Conservation (phyloP, 768 basidiomycete genomes). For the Panaeolus cyanescens region DNA sequence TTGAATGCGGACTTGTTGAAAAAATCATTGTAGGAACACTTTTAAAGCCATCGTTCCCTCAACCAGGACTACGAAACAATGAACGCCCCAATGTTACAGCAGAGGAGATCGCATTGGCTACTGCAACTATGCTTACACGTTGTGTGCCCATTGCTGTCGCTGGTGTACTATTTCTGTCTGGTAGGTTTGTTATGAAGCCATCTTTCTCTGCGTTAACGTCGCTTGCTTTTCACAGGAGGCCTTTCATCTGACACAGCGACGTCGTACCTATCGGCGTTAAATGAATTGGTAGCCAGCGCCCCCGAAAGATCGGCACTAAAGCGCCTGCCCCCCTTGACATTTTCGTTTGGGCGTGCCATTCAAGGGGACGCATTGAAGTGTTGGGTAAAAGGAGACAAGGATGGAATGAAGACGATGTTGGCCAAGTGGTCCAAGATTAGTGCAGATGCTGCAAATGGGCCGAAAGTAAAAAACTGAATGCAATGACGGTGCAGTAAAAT, state of each 20-base stretch:
- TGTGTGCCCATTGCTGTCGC: conserved; percentile 47
- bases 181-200: conserved; percentile 24
- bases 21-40: conserved; percentile 38
- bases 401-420: conserved; percentile 38
- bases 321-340: conserved; percentile 44
- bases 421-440: conserved; percentile 44
- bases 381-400: conserved; percentile 48
- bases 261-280: conserved; percentile 41
- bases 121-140: conserved; percentile 45
- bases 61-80: conserved; percentile 45
- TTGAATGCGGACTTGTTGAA: not conserved
- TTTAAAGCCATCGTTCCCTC: conserved; percentile 55
- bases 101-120: conserved; percentile 46
- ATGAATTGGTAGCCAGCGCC: conserved; percentile 36
- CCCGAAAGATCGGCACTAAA: conserved; percentile 34
- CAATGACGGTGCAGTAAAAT: not conserved
- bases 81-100: conserved; percentile 36
- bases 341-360: conserved; percentile 52
- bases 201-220: not conserved
- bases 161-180: conserved; percentile 52
- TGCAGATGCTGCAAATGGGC: conserved; percentile 41
- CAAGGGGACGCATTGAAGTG: conserved; percentile 50
- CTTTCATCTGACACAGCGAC: conserved; percentile 41
- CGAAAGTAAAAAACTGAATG: conserved; percentile 8
- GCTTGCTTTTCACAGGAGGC: conserved; percentile 33